A percentile compares a stretch with the other conserved stretches of the same genome.
phyloP scores from a whole-genome alignment of 371 early-diverging fungal genomes.

The Dinochytrium kinnereticum region DNA sequence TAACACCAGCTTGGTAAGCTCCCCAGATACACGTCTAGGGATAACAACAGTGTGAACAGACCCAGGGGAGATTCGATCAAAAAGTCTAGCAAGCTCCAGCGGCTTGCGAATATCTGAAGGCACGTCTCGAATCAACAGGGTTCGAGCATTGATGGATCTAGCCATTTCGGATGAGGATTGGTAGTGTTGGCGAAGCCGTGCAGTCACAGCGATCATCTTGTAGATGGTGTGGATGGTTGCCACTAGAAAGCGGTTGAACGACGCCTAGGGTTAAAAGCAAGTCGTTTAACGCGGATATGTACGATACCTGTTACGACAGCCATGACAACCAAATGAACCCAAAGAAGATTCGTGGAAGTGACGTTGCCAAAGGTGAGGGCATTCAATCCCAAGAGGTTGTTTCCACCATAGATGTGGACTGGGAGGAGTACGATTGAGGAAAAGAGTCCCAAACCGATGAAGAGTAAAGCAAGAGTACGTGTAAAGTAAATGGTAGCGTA shows the following conservation, averaged over 20 bases:
- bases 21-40: constrained; percentile 8
- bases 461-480: constrained; percentile 29
- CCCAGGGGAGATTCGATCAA: constrained; percentile 22
- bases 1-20: not conserved
- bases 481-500: constrained; percentile 39
- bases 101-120: constrained; percentile 26
- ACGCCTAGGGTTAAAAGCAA: not conserved
- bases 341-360: constrained; percentile 23
- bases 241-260: not conserved
- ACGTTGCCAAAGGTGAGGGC: constrained; percentile 35
- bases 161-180: constrained; percentile 9
- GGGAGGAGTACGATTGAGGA: constrained; percentile 35
- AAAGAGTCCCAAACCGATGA: constrained; percentile 22
- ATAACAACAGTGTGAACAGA: constrained; percentile 22
- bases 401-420: constrained; percentile 38
- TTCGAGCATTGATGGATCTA: constrained; percentile 22
- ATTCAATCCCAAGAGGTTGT: constrained; percentile 32
- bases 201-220: constrained; percentile 20
- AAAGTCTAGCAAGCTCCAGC: constrained; percentile 17
- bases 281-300: no score
- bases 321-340: constrained; percentile 39
- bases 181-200: constrained; percentile 30
- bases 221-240: constrained; percentile 30
- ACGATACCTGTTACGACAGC: constrained; percentile 21
- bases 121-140: constrained; percentile 45